Conservation (phyloP, 2,329 filamentous ascomycete species). For the Rutstroemia sp. region DNA sequence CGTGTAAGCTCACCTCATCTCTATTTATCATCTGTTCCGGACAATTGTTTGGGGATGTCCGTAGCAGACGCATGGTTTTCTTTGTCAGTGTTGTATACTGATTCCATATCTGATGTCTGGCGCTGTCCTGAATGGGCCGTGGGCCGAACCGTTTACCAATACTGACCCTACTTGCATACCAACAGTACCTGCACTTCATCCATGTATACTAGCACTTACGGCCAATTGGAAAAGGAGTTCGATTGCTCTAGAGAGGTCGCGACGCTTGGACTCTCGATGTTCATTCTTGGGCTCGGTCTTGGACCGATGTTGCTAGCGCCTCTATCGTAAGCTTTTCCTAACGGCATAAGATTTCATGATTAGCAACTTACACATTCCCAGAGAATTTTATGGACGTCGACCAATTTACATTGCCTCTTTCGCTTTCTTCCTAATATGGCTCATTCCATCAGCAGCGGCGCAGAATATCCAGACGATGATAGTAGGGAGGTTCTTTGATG, state of each 20-base stretch:
- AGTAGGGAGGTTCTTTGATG: slow-evolving; percentile 69
- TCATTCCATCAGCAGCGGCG: slow-evolving; percentile 77
- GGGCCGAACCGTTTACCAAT: neutral
- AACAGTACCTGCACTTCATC: slow-evolving; percentile 72
- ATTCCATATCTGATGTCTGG: neutral
- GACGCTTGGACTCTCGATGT: slow-evolving; percentile 73
- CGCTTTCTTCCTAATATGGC: slow-evolving; percentile 66
- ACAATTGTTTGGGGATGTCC: neutral
- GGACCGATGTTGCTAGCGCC: slow-evolving; percentile 50
- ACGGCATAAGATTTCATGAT: neutral
- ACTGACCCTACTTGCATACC: neutral
- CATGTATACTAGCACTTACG: slow-evolving; percentile 82
- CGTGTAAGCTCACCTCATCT: slow-evolving; percentile 55
- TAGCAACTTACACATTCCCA: slow-evolving; percentile 9
- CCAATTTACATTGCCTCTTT: slow-evolving; percentile 75
- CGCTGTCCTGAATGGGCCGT: neutral
- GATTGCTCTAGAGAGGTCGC: slow-evolving; percentile 62
- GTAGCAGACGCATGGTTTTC: neutral
- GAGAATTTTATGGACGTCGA: slow-evolving; percentile 70
- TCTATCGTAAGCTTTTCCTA: slow-evolving; percentile 36
- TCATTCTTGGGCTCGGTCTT: slow-evolving; percentile 65
- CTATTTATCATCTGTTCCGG: neutral
- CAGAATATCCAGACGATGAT: slow-evolving; percentile 75
- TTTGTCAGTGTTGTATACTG: neutral
- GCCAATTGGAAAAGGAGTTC: slow-evolving; percentile 70